Percentiles rank a stretch among this genome's conserved stretches.
Evolutionary conservation across 202 grass and related monocot species (phyloP).

Genomic region (Elaeis oleifera): DNA sequence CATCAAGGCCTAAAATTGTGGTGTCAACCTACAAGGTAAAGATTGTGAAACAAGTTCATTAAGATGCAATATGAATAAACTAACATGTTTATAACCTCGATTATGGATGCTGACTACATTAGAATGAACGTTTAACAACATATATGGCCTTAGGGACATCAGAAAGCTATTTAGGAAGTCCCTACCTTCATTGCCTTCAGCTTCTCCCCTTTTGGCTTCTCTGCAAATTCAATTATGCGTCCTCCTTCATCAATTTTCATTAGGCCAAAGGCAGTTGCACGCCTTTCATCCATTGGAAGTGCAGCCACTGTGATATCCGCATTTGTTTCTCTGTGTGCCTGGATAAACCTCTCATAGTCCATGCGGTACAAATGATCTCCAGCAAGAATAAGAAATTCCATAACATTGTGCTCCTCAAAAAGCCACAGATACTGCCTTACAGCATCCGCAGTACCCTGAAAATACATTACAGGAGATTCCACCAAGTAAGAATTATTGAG

Average conservation of each 20-base stretch:
- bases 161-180: background rate
- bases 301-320: constrained; percentile 22
- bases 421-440: constrained; percentile 23
- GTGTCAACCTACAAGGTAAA: constrained; percentile 80
- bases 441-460: constrained; percentile 22
- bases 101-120: too few species aligned
- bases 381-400: constrained; percentile 18
- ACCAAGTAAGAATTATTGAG: too few species aligned
- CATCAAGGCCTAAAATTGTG: constrained; percentile 85
- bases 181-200: constrained; percentile 18
- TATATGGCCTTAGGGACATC: too few species aligned
- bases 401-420: constrained; percentile 22
- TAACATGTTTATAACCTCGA: too few species aligned
- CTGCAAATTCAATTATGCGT: constrained; percentile 21
- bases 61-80: background rate
- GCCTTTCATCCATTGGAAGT: constrained; percentile 19
- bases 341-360: constrained; percentile 24
- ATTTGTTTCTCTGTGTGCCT: constrained; percentile 19
- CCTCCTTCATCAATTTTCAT: constrained; percentile 27
- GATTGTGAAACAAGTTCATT: constrained; percentile 7
- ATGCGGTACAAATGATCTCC: constrained; percentile 23
- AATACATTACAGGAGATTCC: background rate
- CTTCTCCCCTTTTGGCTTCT: constrained; percentile 22
- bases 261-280: constrained; percentile 22
- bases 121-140: too few species aligned